Conservation (phyloP, 768 basidiomycete genomes). For the Sporobolomyces phaffii region DNA sequence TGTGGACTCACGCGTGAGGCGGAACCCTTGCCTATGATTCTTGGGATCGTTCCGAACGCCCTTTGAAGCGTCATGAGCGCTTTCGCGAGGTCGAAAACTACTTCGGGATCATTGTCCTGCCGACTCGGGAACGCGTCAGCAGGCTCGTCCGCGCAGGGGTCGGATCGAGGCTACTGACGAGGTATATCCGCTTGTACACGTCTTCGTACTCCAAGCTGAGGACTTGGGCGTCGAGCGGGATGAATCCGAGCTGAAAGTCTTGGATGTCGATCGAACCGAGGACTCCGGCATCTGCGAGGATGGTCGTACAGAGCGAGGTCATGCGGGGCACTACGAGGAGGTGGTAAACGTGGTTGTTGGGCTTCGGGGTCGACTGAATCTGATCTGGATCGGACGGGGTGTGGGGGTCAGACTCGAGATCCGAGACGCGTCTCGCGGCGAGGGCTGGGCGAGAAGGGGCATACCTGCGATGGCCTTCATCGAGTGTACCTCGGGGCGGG, state of each 20-base stretch:
- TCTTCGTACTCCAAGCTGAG: constrained; percentile 80
- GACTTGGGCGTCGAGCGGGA: constrained; percentile 87
- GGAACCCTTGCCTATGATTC: constrained; percentile 89
- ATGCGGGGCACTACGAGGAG: constrained; percentile 78
- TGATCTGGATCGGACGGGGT: constrained; percentile 58
- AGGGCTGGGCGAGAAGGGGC: constrained; percentile 37
- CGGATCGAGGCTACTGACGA: constrained; percentile 55
- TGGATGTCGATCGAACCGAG: constrained; percentile 84
- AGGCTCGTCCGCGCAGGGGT: no score
- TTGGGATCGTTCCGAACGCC: constrained; percentile 80
- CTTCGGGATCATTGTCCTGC: constrained; percentile 90
- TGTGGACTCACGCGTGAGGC: constrained; percentile 51
- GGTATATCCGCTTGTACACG: constrained; percentile 72
- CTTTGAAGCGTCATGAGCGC: constrained; percentile 76
- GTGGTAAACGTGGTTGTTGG: constrained; percentile 72
- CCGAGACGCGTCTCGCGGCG: not conserved
- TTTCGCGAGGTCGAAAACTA: constrained; percentile 80
- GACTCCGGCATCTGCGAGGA: constrained; percentile 94
- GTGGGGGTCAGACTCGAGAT: not conserved
- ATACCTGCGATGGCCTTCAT: constrained; percentile 86
- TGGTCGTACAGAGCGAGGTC: constrained; percentile 75
- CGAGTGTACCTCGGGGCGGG: constrained; percentile 74
- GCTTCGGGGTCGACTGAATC: constrained; percentile 70
- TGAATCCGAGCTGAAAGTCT: constrained; percentile 85
- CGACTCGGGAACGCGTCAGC: no score